These are phyloP conservation scores for Trametes hirsuta DNA, from an alignment of 1,284 basidiomycete species.

Conservation along the genomic window DNA sequence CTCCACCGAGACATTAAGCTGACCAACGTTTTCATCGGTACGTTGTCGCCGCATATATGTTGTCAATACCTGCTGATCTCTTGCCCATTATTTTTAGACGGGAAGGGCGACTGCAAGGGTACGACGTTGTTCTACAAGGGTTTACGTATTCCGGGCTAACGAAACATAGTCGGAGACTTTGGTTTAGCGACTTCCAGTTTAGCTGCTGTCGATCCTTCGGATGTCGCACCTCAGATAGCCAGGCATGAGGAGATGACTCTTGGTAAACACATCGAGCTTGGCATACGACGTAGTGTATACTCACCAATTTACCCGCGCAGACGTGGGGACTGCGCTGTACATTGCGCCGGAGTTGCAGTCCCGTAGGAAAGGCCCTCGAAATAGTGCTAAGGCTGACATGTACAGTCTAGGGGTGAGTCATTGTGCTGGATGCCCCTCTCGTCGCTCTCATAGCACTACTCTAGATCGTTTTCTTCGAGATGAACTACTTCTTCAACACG, in stretches of 20 bases:
- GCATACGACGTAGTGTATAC: not conserved
- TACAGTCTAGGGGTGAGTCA: constrained; percentile 82
- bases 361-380: constrained; percentile 45
- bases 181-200: constrained; percentile 88
- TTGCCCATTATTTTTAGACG: constrained; percentile 51
- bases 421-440: constrained; percentile 26
- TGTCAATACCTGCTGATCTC: not conserved
- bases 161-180: constrained; percentile 80
- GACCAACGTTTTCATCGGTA: constrained; percentile 90
- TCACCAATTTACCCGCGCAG: constrained; percentile 39
- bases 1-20: constrained; percentile 93
- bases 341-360: constrained; percentile 83
- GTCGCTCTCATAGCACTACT: not conserved
- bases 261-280: constrained; percentile 42
- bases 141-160: not conserved
- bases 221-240: constrained; percentile 52
- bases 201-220: constrained; percentile 71
- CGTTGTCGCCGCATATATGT: constrained; percentile 20
- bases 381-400: constrained; percentile 90
- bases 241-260: constrained; percentile 74
- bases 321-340: constrained; percentile 92
- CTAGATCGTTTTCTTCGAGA: constrained; percentile 96
- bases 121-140: not conserved
- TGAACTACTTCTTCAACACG: constrained; percentile 91
- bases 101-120: constrained; percentile 90